Evolutionary conservation across 768 basidiomycete species (phyloP).

Genomic region (Phlebiopsis flavidoalba): DNA sequence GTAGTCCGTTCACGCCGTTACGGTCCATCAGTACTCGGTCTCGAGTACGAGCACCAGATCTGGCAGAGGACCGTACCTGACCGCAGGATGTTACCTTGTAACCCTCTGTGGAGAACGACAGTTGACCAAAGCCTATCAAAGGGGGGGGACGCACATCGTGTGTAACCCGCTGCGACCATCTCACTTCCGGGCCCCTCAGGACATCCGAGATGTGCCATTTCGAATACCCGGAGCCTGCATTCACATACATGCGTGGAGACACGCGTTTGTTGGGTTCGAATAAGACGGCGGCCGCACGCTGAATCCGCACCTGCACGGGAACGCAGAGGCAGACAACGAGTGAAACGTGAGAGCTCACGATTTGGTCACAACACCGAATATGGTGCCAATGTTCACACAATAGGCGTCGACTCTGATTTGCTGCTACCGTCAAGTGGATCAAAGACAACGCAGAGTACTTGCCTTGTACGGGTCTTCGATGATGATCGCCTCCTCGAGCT

Average conservation of each 20-base stretch:
- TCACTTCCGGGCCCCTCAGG: conserved; percentile 86
- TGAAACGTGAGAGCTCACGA: conserved; percentile 49
- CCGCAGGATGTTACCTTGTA: background rate
- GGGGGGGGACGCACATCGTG: conserved; percentile 70
- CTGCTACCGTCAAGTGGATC: conserved; percentile 95
- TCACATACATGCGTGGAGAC: conserved; percentile 2
- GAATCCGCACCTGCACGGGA: background rate
- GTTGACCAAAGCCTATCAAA: conserved; percentile 8
- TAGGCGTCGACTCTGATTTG: conserved; percentile 98
- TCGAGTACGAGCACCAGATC: conserved; percentile 91
- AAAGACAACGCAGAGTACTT: conserved; percentile 97
- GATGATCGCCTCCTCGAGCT: conserved; percentile 88
- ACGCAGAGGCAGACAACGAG: background rate
- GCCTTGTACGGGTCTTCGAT: conserved; percentile 74
- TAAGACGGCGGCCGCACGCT: background rate
- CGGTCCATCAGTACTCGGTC: too few species aligned
- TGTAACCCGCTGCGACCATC: conserved; percentile 98
- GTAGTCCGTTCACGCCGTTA: conserved; percentile 94
- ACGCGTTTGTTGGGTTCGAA: conserved; percentile 1
- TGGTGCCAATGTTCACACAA: conserved; percentile 97
- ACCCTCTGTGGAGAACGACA: too few species aligned
- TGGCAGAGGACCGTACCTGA: conserved; percentile 93
- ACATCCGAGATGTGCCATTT: conserved; percentile 85
- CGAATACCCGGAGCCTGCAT: conserved; percentile 67
- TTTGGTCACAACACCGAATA: conserved; percentile 94